Conservation (phyloP, 2,329 filamentous ascomycete species). For the Talaromyces sp. region DNA sequence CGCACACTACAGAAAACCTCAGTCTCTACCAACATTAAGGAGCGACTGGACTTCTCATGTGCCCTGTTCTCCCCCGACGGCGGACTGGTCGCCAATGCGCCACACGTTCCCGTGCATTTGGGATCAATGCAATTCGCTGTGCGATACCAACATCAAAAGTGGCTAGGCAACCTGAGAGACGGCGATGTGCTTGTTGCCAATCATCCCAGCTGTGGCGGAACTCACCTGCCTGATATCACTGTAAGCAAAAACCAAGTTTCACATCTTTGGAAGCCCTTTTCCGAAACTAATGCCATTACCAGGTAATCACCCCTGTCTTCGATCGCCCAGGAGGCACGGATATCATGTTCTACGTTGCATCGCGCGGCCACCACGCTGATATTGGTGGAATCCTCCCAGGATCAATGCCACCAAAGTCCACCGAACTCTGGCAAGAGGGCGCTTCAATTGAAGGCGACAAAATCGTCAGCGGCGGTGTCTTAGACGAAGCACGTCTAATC, state of each 20-base stretch:
- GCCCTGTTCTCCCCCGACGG: constrained; percentile 77
- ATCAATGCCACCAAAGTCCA: constrained; percentile 70
- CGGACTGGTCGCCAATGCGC: constrained; percentile 68
- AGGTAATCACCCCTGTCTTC: constrained; percentile 75
- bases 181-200: constrained; percentile 84
- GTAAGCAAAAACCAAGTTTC: constrained; percentile 45
- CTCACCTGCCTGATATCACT: constrained; percentile 81
- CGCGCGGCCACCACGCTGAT: constrained; percentile 78
- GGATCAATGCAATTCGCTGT: constrained; percentile 87
- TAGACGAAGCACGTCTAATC: constrained; percentile 75
- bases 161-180: constrained; percentile 74
- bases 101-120: constrained; percentile 78
- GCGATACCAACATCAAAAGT: constrained; percentile 75
- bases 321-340: constrained; percentile 62
- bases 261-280: too few relatives aligned
- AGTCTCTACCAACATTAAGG: constrained; percentile 73
- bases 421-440: constrained; percentile 52
- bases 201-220: constrained; percentile 81
- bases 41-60: constrained; percentile 83
- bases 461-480: constrained; percentile 73
- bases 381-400: constrained; percentile 82
- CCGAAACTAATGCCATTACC: background rate
- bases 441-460: constrained; percentile 55
- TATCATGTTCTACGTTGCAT: constrained; percentile 81
- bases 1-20: constrained; percentile 59